A percentile compares a stretch with the other conserved stretches of the same genome.
Conservation (phyloP, 2,329 filamentous ascomycete genomes). For the Fusarium oligoseptatum region DNA sequence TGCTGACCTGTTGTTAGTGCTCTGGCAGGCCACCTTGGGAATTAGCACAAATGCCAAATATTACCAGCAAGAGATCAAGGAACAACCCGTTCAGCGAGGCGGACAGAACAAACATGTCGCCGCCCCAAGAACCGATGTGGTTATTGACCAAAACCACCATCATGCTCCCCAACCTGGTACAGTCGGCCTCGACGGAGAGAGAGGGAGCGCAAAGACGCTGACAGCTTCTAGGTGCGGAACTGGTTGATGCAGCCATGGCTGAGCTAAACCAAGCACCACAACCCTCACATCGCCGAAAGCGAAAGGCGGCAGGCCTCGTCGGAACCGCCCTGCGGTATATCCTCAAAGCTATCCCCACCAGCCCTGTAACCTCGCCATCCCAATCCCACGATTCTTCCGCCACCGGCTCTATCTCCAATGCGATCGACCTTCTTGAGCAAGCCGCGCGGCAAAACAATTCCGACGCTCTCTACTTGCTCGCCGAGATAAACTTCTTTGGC, state of each 20-base stretch:
- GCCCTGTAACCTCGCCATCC: slow-evolving; percentile 62
- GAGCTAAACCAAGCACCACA: slow-evolving; percentile 65
- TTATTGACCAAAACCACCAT: slow-evolving; percentile 45
- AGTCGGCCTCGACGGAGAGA: slow-evolving; percentile 13
- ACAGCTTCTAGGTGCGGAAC: slow-evolving; percentile 60
- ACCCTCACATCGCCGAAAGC: slow-evolving; percentile 59
- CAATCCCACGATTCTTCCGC: slow-evolving; percentile 52
- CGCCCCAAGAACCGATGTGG: slow-evolving; percentile 49
- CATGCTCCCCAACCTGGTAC: slow-evolving; percentile 55
- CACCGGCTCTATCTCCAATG: slow-evolving; percentile 62
- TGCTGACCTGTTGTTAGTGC: slow-evolving; percentile 56
- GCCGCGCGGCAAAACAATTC: slow-evolving; percentile 72
- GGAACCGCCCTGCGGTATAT: slow-evolving; percentile 59
- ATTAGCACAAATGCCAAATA: slow-evolving; percentile 56
- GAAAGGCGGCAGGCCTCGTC: slow-evolving; percentile 60
- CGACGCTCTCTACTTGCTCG: slow-evolving; percentile 90
- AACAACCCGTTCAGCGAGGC: slow-evolving; percentile 45
- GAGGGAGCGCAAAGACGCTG: slow-evolving; percentile 20
- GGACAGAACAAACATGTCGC: slow-evolving; percentile 51
- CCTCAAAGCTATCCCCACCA: slow-evolving; percentile 63
- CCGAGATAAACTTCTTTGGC: slow-evolving; percentile 96
- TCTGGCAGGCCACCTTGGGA: slow-evolving; percentile 59
- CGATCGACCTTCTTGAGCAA: slow-evolving; percentile 65
- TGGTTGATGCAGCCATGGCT: slow-evolving; percentile 64
- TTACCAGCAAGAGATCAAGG: slow-evolving; percentile 49